Percentiles rank a stretch among this genome's conserved stretches.
These are phyloP conservation scores for Psilocybe cubensis DNA, from an alignment of 768 basidiomycete species.

Conservation along the genomic window DNA sequence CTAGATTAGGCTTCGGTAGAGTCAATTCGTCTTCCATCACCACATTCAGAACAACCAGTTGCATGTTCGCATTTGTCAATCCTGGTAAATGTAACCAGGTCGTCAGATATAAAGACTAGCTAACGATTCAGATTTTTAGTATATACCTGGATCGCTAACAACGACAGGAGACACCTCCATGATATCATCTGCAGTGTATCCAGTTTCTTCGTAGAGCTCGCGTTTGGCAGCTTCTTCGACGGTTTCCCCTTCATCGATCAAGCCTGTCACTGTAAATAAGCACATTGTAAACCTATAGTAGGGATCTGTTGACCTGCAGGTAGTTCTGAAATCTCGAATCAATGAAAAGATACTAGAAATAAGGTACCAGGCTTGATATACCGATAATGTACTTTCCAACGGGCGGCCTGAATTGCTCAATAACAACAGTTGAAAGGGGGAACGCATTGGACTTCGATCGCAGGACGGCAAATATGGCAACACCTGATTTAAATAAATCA, in stretches of 20 bases:
- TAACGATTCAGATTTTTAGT: neutral
- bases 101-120: neutral
- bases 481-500: slow-evolving; percentile 51
- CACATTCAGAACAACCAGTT: slow-evolving; percentile 76
- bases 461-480: slow-evolving; percentile 83
- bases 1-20: slow-evolving; percentile 74
- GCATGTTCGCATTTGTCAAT: slow-evolving; percentile 95
- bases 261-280: slow-evolving; percentile 42
- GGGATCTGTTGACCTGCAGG: slow-evolving; percentile 33
- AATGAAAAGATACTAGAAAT: neutral
- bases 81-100: slow-evolving; percentile 52
- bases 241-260: slow-evolving; percentile 87
- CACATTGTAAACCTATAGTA: neutral
- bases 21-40: slow-evolving; percentile 67
- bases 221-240: slow-evolving; percentile 81
- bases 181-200: slow-evolving; percentile 70
- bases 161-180: slow-evolving; percentile 64
- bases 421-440: slow-evolving; percentile 76
- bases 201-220: slow-evolving; percentile 94
- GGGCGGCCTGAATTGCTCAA: slow-evolving; percentile 93
- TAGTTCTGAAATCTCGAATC: slow-evolving; percentile 30
- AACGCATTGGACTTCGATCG: slow-evolving; percentile 75
- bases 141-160: slow-evolving; percentile 73
- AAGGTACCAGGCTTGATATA: slow-evolving; percentile 22
- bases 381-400: slow-evolving; percentile 79